These are phyloP conservation scores for Penicillium sclerotigenum DNA, from an alignment of 2,329 filamentous ascomycete species.

Conservation along the genomic window DNA sequence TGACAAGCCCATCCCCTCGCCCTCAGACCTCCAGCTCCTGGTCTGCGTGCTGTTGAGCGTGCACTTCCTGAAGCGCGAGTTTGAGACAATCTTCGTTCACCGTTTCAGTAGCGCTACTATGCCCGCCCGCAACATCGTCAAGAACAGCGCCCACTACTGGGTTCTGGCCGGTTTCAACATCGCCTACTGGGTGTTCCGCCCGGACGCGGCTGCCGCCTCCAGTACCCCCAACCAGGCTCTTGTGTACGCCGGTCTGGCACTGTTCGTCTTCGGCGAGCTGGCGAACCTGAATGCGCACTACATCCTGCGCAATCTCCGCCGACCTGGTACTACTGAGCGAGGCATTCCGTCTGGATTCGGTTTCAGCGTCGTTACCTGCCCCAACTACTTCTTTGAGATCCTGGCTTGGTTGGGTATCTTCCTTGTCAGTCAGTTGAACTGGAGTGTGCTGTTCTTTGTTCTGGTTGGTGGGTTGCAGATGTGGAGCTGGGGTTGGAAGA, in stretches of 20 bases:
- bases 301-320: slow-evolving; percentile 73
- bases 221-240: slow-evolving; percentile 50
- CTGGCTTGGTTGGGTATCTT: slow-evolving; percentile 82
- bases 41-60: slow-evolving; percentile 69
- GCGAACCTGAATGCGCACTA: slow-evolving; percentile 78
- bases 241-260: slow-evolving; percentile 64
- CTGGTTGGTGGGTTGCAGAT: slow-evolving; percentile 72
- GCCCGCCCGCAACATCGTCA: slow-evolving; percentile 86
- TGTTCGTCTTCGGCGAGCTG: slow-evolving; percentile 75
- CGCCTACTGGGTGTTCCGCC: slow-evolving; percentile 80
- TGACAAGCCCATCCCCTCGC: slow-evolving; percentile 46
- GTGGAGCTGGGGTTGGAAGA: slow-evolving; percentile 83
- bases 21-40: slow-evolving; percentile 68
- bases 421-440: slow-evolving; percentile 69
- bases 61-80: slow-evolving; percentile 93
- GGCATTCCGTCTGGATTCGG: slow-evolving; percentile 84
- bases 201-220: slow-evolving; percentile 64
- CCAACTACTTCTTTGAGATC: slow-evolving; percentile 94
- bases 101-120: slow-evolving; percentile 94
- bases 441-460: slow-evolving; percentile 74
- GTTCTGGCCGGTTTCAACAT: slow-evolving; percentile 73
- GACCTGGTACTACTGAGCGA: slow-evolving; percentile 75
- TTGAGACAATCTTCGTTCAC: slow-evolving; percentile 91
- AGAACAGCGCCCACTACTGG: slow-evolving; percentile 97
- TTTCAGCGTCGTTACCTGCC: slow-evolving; percentile 84